A percentile compares a stretch with the other conserved stretches of the same genome.
Conservation (phyloP, 1,284 basidiomycete species). For the Marasmius tenuissimus region DNA sequence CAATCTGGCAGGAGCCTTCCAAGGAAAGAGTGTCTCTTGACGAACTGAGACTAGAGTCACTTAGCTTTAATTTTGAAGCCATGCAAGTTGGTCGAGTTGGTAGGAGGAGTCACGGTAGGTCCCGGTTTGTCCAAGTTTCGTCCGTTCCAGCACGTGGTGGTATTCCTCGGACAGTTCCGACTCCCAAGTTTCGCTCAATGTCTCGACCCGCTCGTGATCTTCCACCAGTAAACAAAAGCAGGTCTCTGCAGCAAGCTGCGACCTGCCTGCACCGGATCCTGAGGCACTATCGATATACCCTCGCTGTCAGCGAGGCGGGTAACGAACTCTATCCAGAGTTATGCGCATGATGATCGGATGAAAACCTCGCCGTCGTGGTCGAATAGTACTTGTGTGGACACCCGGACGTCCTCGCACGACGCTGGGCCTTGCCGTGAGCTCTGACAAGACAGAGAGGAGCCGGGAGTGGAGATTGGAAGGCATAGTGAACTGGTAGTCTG, state of each 20-base stretch:
- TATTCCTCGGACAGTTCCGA: not conserved
- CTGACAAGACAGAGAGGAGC: not conserved
- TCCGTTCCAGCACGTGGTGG: not conserved
- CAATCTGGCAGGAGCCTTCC: not conserved
- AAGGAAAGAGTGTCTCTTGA: conserved; percentile 25
- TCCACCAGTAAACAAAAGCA: not conserved
- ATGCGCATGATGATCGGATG: not conserved
- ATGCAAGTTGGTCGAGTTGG: not conserved
- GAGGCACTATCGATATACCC: not conserved
- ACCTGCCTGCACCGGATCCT: not conserved
- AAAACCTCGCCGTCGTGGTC: not conserved
- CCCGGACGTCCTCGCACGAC: not conserved
- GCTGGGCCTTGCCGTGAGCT: not conserved
- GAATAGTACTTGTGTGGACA: not conserved
- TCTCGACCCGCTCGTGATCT: not conserved
- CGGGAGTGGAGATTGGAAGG: not conserved
- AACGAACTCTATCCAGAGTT: not conserved
- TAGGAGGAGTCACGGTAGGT: not conserved
- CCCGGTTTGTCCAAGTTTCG: not conserved
- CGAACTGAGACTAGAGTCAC: conserved; percentile 46
- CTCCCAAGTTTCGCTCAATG: not conserved
- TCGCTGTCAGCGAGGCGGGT: no score
- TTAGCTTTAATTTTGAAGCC: conserved; percentile 48
- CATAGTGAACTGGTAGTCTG: not conserved
- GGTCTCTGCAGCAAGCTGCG: no score